These are phyloP conservation scores for Sodiomyces alkalinus DNA, from an alignment of 2,329 filamentous ascomycete genomes.

Conservation along the genomic window DNA sequence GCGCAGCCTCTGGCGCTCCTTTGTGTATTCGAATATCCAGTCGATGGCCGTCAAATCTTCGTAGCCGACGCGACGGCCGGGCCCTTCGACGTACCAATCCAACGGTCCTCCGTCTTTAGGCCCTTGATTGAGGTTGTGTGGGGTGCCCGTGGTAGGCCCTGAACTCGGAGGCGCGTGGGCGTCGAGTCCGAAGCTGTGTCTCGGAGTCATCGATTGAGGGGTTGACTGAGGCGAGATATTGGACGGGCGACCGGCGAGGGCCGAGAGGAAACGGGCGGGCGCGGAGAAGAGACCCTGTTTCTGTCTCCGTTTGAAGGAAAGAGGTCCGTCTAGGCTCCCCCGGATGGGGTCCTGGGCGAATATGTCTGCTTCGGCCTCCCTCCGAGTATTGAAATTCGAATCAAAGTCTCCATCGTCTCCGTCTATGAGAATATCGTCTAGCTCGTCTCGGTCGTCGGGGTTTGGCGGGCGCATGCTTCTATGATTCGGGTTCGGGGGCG, in stretches of 20 bases:
- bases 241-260: slow-evolving; percentile 23
- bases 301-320: slow-evolving; percentile 60
- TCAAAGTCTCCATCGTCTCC: slow-evolving; percentile 20
- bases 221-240: slow-evolving; percentile 6
- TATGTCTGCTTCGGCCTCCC: slow-evolving; percentile 18
- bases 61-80: slow-evolving; percentile 80
- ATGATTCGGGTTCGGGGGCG: slow-evolving; percentile 15
- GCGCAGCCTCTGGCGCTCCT: slow-evolving; percentile 80
- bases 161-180: slow-evolving; percentile 5
- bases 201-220: slow-evolving; percentile 7
- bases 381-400: no score
- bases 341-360: slow-evolving; percentile 42
- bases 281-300: slow-evolving; percentile 32
- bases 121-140: not conserved
- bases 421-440: slow-evolving; percentile 24
- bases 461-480: slow-evolving; percentile 9
- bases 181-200: slow-evolving; percentile 9
- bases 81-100: slow-evolving; percentile 87
- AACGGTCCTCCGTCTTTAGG: slow-evolving; percentile 32
- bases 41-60: slow-evolving; percentile 95
- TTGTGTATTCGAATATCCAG: slow-evolving; percentile 98
- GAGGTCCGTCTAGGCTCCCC: slow-evolving; percentile 29
- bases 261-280: slow-evolving; percentile 32
- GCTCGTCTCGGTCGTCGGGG: slow-evolving; percentile 30
- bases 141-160: no score